Evolutionary conservation across 441 rosid genomes (phyloP).

Genomic region (Bruguiera hainesii): DNA sequence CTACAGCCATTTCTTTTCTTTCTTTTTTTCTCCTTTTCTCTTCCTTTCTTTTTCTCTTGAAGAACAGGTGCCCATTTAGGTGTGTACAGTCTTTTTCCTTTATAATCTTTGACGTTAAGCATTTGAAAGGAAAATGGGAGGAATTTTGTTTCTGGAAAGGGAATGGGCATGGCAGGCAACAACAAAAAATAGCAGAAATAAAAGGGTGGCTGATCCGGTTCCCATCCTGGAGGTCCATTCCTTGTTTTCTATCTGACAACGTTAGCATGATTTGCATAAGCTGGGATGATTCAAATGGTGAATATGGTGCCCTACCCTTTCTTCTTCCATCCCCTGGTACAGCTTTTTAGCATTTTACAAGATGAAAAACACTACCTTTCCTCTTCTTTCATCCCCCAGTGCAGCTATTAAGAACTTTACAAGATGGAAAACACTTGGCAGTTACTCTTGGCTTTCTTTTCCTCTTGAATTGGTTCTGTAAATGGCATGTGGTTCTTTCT

Average conservation of each 20-base stretch:
- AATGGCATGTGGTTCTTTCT: conserved; percentile 5
- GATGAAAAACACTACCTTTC: conserved; percentile 2
- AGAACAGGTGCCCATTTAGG: background rate
- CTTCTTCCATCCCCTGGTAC: background rate
- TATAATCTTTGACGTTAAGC: no score
- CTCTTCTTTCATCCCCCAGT: background rate
- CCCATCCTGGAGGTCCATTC: no score
- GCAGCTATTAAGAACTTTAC: conserved; percentile 1
- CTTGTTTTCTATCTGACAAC: background rate
- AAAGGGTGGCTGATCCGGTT: no score
- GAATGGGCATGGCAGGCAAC: no score
- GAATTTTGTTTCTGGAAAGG: no score
- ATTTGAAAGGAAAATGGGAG: no score
- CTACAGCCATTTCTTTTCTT: background rate
- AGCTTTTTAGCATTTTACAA: background rate
- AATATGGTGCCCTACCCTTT: background rate
- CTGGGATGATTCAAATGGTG: background rate
- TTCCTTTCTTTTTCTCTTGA: background rate
- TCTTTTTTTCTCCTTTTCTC: background rate
- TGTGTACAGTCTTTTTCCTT: no score
- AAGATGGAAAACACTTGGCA: background rate
- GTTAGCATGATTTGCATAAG: background rate
- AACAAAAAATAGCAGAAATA: no score
- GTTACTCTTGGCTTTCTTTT: conserved; percentile 7
- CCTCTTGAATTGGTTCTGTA: conserved; percentile 13